These are phyloP conservation scores for Porpolomopsis calyptriformis DNA, from an alignment of 768 basidiomycete species.

Conservation along the genomic window DNA sequence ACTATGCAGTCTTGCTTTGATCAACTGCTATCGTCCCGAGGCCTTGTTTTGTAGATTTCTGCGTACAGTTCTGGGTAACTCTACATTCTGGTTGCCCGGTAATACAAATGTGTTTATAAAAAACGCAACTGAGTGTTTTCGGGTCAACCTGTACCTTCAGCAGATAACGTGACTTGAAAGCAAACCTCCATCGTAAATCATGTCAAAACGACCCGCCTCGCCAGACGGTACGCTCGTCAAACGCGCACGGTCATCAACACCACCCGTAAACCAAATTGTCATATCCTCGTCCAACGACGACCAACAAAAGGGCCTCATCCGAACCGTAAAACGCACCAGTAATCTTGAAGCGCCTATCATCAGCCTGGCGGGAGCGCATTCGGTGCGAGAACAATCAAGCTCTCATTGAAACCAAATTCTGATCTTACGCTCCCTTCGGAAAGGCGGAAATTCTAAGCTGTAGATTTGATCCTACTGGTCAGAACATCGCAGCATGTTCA, in stretches of 20 bases:
- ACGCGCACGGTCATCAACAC: slow-evolving; percentile 43
- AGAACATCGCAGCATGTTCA: slow-evolving; percentile 88
- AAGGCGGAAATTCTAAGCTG: slow-evolving; percentile 81
- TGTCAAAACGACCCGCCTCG: slow-evolving; percentile 66
- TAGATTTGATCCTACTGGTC: slow-evolving; percentile 88
- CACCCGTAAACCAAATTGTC: slow-evolving; percentile 51
- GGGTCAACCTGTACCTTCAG: too few species aligned
- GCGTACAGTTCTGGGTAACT: too few species aligned
- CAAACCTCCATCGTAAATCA: too few species aligned
- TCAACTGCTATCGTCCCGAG: too few species aligned
- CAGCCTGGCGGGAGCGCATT: slow-evolving; percentile 78
- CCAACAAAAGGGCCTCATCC: slow-evolving; percentile 66
- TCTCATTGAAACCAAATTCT: background rate
- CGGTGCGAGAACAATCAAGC: slow-evolving; percentile 37
- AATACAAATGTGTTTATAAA: too few species aligned
- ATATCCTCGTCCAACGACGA: slow-evolving; percentile 71
- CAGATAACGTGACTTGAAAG: too few species aligned
- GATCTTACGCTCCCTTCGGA: background rate
- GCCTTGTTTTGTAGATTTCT: too few species aligned
- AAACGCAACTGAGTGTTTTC: too few species aligned
- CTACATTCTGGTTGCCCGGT: too few species aligned
- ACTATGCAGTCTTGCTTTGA: too few species aligned
- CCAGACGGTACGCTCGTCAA: slow-evolving; percentile 50
- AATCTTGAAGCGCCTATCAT: slow-evolving; percentile 90
- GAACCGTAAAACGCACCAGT: slow-evolving; percentile 87